A percentile compares a stretch with the other conserved stretches of the same genome.
These are phyloP conservation scores for Edaphochlamys debaryana DNA, from an alignment of 139 green algal genomes.

Conservation along the genomic window DNA sequence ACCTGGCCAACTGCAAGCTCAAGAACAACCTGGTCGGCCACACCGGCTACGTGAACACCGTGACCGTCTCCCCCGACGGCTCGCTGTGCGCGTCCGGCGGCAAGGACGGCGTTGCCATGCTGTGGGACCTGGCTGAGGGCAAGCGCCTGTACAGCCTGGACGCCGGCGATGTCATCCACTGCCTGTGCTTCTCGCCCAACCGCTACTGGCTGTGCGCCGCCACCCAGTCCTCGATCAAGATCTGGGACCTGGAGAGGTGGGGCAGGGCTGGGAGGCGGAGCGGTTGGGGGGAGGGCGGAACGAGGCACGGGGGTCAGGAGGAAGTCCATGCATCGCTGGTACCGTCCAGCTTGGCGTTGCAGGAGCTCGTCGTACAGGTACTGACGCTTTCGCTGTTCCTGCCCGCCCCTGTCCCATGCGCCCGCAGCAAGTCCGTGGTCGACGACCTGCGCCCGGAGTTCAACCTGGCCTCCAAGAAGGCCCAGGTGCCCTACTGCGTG, in stretches of 20 bases:
- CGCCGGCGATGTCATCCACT: constrained; percentile 97
- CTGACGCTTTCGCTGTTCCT: neutral
- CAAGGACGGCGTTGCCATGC: constrained; percentile 98
- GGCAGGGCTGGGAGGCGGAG: no score
- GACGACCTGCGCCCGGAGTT: constrained; percentile 89
- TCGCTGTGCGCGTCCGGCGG: constrained; percentile 98
- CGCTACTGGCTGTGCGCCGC: constrained; percentile 99
- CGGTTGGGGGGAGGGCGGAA: neutral
- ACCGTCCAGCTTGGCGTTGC: no score
- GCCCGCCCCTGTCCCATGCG: neutral
- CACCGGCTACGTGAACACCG: constrained; percentile 95
- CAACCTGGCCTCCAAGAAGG: constrained; percentile 74
- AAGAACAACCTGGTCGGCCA: constrained; percentile 96
- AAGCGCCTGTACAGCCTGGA: constrained; percentile 99
- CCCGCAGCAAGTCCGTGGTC: constrained; percentile 88
- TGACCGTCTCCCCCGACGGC: constrained; percentile 98
- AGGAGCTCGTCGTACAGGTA: no score
- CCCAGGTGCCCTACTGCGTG: constrained; percentile 91
- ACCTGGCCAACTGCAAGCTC: constrained; percentile 99
- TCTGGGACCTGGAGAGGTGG: constrained; percentile 96
- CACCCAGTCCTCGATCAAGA: constrained; percentile 92
- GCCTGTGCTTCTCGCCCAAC: constrained; percentile 98
- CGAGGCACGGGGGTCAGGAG: no score
- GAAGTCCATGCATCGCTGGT: no score
- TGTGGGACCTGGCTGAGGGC: constrained; percentile 99